Evolutionary conservation across 1,139 yeast species (phyloP).

Genomic region (Sugiyamaella xylanicola): DNA sequence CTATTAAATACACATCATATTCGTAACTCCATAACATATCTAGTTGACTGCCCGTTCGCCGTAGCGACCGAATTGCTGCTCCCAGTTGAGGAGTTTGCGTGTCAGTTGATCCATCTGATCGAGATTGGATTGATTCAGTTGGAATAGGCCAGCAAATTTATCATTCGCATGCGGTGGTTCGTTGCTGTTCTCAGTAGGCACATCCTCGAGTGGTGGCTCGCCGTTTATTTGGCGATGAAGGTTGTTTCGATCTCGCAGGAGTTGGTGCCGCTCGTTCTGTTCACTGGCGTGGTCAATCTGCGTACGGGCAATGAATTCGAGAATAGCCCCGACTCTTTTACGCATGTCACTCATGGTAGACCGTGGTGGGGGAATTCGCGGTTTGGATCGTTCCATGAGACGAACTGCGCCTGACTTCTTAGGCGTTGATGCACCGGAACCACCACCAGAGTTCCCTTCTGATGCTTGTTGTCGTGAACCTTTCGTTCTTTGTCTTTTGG

Average conservation of each 20-base stretch:
- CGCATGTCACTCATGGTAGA: conserved; percentile 79
- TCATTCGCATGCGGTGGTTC: neutral
- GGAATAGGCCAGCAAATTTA: conserved; percentile 45
- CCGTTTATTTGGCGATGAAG: conserved; percentile 12
- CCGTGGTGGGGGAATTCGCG: conserved; percentile 76
- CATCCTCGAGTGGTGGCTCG: conserved; percentile 1
- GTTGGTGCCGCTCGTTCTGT: conserved; percentile 55
- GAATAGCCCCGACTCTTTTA: conserved; percentile 82
- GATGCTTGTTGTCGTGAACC: neutral
- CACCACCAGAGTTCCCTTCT: conserved; percentile 18
- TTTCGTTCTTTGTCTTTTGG: conserved; percentile 10
- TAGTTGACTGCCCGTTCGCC: conserved; percentile 27
- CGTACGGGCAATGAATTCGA: conserved; percentile 86
- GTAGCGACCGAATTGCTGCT: conserved; percentile 63
- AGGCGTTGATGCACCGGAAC: conserved; percentile 18
- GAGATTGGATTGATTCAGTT: conserved; percentile 60
- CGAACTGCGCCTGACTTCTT: conserved; percentile 4
- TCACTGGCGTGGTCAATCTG: conserved; percentile 79
- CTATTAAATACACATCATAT: neutral
- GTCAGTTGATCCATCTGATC: conserved; percentile 70
- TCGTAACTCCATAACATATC: neutral
- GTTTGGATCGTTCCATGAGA: conserved; percentile 52
- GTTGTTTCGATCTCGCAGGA: conserved; percentile 41
- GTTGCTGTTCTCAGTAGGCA: conserved; percentile 21
- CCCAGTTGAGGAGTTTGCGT: conserved; percentile 72